Evolutionary conservation across 2,329 filamentous ascomycete genomes (phyloP), one percentile per base, ranked within the genome.

Genomic region (Colletotrichum coccodes): DNA sequence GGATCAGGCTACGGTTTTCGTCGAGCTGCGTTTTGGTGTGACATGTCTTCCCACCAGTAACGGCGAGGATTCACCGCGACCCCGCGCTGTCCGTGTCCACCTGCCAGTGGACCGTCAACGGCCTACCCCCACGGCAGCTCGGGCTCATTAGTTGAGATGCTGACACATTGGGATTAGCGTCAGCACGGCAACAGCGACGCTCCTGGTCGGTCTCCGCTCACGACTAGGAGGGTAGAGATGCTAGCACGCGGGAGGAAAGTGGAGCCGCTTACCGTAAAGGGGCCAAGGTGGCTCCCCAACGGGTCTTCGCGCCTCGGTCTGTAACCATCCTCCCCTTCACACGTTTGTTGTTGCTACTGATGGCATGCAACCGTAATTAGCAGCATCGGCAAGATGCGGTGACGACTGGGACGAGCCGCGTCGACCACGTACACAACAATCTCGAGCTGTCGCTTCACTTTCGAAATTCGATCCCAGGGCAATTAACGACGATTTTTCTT

Each of bases 1-100:
- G 47, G 23, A 64, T 44, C 65, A 64, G 65, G 65, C 65, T 64
- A 30, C 54, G 53, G 52, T 34, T 53, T 23, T 52, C 46, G 53
- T 68, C 38, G 40, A 32, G 40, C 21, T 46, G 23, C 56, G 26
- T 53, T 52, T 40, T 32, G 36, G 53, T 64, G 64, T 64, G 60
- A 32, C 23, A 50, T 32, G 42, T 28, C 28, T 42, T 49, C 47
- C 60, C 60, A 59, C 65, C 60, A 64, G 60, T 64, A 40, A 23
- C 30, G 52, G 46, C 12, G 50, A 50, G 12, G 44, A 38, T n/a
- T 49, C 23, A 36, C 44, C 16, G 16, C 11, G 46, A 61, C 58
- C 58, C 58, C 58, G 58, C 58, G 49, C 49, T 57, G 26, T 30
- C 60, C 36, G 46, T 61, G 38, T 47, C 63, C 47, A 61, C 47